These are phyloP conservation scores for Forsythia suspensa DNA, from an alignment of 257 asterid genomes.

Conservation along the genomic window DNA sequence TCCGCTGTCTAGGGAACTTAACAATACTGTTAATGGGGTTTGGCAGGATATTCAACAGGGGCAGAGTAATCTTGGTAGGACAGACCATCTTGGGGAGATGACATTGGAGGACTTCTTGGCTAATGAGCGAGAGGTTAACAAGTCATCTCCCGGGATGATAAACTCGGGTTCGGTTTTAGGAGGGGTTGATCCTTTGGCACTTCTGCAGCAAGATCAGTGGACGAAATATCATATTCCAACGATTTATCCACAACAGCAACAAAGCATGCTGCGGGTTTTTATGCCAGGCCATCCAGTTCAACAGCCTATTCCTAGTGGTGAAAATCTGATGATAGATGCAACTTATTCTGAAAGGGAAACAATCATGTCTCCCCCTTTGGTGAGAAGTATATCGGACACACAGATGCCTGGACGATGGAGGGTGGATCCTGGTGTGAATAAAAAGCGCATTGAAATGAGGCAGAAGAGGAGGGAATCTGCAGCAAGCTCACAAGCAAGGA, in stretches of 20 bases:
- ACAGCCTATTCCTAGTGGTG: constrained; percentile 49
- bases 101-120: constrained; percentile 65
- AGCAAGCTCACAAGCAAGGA: constrained; percentile 92
- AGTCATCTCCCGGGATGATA: constrained; percentile 36
- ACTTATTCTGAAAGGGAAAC: not conserved
- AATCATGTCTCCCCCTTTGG: constrained; percentile 49
- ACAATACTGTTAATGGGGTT: constrained; percentile 86
- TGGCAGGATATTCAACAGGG: constrained; percentile 85
- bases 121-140: constrained; percentile 89
- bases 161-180: constrained; percentile 32
- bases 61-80: constrained; percentile 54
- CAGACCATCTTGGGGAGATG: constrained; percentile 70
- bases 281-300: constrained; percentile 57
- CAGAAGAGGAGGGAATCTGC: constrained; percentile 86
- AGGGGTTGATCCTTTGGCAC: constrained; percentile 34
- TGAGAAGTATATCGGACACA: constrained; percentile 64
- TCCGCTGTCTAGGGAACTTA: constrained; percentile 58
- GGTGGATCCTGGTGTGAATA: constrained; percentile 59
- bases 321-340: constrained; percentile 46
- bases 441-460: constrained; percentile 75
- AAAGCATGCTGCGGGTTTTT: constrained; percentile 31
- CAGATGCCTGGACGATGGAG: constrained; percentile 20
- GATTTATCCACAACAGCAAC: constrained; percentile 29
- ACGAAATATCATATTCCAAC: constrained; percentile 54
- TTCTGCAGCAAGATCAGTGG: constrained; percentile 64